These are phyloP conservation scores for Cladosporium sphaerospermum DNA, from an alignment of 2,329 filamentous ascomycete species.

Conservation along the genomic window DNA sequence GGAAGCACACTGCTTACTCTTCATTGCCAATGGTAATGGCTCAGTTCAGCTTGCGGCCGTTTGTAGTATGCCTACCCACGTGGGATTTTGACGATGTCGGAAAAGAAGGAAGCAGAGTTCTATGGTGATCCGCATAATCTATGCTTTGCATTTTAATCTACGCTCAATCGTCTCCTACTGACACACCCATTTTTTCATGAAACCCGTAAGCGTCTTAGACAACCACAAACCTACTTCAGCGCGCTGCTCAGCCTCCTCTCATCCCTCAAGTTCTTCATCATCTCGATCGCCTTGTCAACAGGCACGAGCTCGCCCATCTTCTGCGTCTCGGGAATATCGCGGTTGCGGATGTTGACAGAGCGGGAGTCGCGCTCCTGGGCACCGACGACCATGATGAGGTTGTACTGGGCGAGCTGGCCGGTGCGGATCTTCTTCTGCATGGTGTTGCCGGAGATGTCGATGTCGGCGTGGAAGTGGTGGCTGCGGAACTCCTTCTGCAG, in stretches of 20 bases:
- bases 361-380: constrained; percentile 54
- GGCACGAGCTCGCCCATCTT: constrained; percentile 56
- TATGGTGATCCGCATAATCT: too few relatives aligned
- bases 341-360: constrained; percentile 58
- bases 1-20: too few relatives aligned
- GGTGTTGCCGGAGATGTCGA: constrained; percentile 69
- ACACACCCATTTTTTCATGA: too few relatives aligned
- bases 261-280: constrained; percentile 44
- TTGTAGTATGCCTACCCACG: too few relatives aligned
- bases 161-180: too few relatives aligned
- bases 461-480: constrained; percentile 63
- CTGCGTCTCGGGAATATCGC: constrained; percentile 57
- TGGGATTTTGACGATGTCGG: too few relatives aligned
- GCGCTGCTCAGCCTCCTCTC: constrained; percentile 32
- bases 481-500: constrained; percentile 61
- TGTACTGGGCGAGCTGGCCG: constrained; percentile 74
- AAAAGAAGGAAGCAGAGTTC: too few relatives aligned
- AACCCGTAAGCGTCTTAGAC: too few relatives aligned
- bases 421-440: constrained; percentile 86
- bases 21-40: too few relatives aligned
- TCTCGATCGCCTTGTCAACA: constrained; percentile 52
- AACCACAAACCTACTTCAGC: constrained; percentile 11
- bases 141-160: too few relatives aligned
- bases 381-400: constrained; percentile 71
- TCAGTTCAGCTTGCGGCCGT: too few relatives aligned